A percentile compares a stretch with the other conserved stretches of the same genome.
These are phyloP conservation scores for Fragilaria crotonensis DNA, from an alignment of 108 stramenopile genomes.

Conservation along the genomic window DNA sequence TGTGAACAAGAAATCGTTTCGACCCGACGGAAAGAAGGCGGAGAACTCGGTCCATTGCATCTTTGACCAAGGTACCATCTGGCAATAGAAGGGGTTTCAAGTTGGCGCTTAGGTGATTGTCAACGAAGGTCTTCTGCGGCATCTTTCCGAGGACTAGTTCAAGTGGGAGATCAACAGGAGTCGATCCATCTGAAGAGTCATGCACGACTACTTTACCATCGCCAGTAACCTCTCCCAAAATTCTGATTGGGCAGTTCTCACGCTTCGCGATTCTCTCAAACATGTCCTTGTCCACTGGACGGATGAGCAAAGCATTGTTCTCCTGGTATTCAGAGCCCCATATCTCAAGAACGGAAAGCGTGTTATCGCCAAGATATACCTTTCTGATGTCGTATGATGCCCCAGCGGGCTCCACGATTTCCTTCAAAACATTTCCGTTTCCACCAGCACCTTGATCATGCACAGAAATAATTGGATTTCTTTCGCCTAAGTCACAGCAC, in stretches of 20 bases:
- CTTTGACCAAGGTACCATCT: constrained; percentile 57
- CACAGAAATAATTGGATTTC: constrained; percentile 95
- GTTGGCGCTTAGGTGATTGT: constrained; percentile 43
- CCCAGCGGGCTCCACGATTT: constrained; percentile 98
- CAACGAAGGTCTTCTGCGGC: constrained; percentile 97
- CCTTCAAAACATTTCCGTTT: constrained; percentile 99
- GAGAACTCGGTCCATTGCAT: constrained; percentile 84
- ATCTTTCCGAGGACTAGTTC: constrained; percentile 96
- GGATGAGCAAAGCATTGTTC: constrained; percentile 94
- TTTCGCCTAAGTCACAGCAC: constrained; percentile 93
- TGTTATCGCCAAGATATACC: constrained; percentile 89
- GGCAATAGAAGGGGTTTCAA: constrained; percentile 65
- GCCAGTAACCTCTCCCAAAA: constrained; percentile 89
- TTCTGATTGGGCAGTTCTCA: constrained; percentile 89
- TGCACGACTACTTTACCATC: constrained; percentile 90
- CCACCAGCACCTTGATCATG: constrained; percentile 99
- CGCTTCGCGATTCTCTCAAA: constrained; percentile 84
- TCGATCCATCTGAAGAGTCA: constrained; percentile 82
- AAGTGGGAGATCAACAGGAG: constrained; percentile 95
- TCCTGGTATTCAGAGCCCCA: constrained; percentile 99
- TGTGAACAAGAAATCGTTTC: constrained; percentile 98
- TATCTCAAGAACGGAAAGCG: constrained; percentile 93
- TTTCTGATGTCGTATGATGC: constrained; percentile 93
- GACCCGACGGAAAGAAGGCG: constrained; percentile 94
- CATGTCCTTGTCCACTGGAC: constrained; percentile 56